Base-by-base conservation (phyloP, 1,284 basidiomycete species). In the Mycosarcoma maydis region DNA sequence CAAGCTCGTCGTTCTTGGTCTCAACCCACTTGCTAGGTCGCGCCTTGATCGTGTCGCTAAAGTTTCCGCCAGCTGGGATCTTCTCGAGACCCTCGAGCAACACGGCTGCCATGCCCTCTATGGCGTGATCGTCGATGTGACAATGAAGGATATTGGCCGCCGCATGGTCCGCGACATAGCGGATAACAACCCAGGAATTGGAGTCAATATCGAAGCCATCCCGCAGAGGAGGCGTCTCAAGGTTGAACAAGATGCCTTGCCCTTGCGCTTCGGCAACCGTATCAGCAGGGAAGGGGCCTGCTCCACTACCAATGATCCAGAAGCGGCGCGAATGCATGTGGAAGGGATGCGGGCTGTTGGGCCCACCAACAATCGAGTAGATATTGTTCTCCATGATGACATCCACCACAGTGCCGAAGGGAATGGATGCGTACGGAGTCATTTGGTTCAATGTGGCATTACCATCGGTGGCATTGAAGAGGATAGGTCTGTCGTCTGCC, bases 331-430 rank as follows among this genome's bases (percentile, higher is more conserved):
- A 66, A 33, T 73, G 71, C 48, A 73, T 68, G 40, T 73, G 71
- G 57, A 73, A 70, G 1, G 71, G 71, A 48, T 73, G 71, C 9
- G 71, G 71, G 33, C 61, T 66, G 52, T 73, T 73, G 17, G 66
- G 61, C 1, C 65, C 65, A 13, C 71, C 71, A 0, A 70, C 66
- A 36, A 73, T 73, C 44, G 66, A 69, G 53, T 61, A 66, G 32
- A 65, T 46, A 40, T 68, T 68, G 66, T 73, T 73, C 47, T 66
- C 59, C 41, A 73, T 46, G 39, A 73, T 62, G 33, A 73, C 52
- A 42, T 73, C 71, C 2, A 73, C 60, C 16, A 70, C 66, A 4
- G 66, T 62, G 19, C 71, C 71, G 26, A 61, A 42, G 5, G 61
- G 66, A 16, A 66, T 55, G 6, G 37, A 24, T 17, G 66, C 59